phyloP scores from a whole-genome alignment of 805 yeast genomes.

The Barnettozyma vustinii region DNA sequence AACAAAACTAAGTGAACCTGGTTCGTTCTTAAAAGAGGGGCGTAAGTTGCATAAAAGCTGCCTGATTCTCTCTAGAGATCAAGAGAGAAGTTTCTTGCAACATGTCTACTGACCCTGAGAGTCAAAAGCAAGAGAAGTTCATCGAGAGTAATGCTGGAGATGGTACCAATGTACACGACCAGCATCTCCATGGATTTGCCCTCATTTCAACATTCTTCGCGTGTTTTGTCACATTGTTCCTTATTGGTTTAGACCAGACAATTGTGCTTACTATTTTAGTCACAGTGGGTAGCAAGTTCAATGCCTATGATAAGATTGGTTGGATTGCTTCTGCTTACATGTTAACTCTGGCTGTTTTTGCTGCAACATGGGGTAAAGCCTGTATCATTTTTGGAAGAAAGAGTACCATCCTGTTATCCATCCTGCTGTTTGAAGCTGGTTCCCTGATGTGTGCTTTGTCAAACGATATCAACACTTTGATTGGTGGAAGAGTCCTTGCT shows the following conservation, averaged over 20 bases:
- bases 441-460: slow-evolving; percentile 56
- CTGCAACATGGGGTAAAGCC: slow-evolving; percentile 50
- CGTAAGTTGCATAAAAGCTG: too few relatives aligned
- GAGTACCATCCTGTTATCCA: slow-evolving; percentile 7
- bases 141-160: slow-evolving; percentile 22
- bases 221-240: slow-evolving; percentile 22
- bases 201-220: slow-evolving; percentile 11
- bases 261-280: slow-evolving; percentile 47
- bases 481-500: slow-evolving; percentile 65
- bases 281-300: slow-evolving; percentile 42
- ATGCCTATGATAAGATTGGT: slow-evolving; percentile 45
- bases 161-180: slow-evolving; percentile 21
- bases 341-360: slow-evolving; percentile 45
- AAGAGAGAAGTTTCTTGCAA: neutral
- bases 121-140: slow-evolving; percentile 1
- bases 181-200: slow-evolving; percentile 9
- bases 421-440: slow-evolving; percentile 50
- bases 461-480: slow-evolving; percentile 49
- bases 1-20: too few relatives aligned
- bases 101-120: neutral
- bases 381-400: slow-evolving; percentile 49
- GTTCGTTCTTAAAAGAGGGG: too few relatives aligned
- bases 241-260: slow-evolving; percentile 50
- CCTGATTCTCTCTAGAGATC: neutral
- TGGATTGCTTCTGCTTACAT: slow-evolving; percentile 54